These are phyloP conservation scores for Rhynchospora breviuscula DNA, from an alignment of 176 grass and related monocot species.

Conservation along the genomic window DNA sequence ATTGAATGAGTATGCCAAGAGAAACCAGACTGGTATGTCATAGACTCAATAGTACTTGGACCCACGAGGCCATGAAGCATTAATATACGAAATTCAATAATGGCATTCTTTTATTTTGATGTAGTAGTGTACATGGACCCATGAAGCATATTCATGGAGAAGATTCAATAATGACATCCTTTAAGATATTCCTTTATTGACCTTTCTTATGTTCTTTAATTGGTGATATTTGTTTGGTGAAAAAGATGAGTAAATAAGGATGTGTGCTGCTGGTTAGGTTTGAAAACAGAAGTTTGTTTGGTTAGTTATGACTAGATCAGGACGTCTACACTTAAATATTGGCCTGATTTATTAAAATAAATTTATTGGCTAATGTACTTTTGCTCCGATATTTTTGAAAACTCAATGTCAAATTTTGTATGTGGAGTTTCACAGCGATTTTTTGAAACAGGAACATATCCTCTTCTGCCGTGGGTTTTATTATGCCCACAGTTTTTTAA, in stretches of 20 bases:
- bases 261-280: background rate
- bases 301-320: background rate
- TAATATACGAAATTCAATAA: background rate
- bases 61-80: background rate
- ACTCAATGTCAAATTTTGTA: background rate
- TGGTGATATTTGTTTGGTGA: background rate
- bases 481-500: background rate
- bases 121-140: background rate
- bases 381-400: background rate
- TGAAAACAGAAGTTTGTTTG: background rate
- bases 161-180: background rate
- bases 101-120: background rate
- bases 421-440: background rate
- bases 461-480: too few relatives aligned
- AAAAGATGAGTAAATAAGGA: background rate
- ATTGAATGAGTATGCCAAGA: background rate
- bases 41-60: background rate
- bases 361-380: background rate
- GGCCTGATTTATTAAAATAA: background rate
- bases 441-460: too few relatives aligned
- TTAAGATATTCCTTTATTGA: background rate
- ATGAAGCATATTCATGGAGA: background rate
- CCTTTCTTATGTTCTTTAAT: background rate
- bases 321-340: background rate
- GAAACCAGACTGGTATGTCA: background rate